Conservation (phyloP, 257 asterid species). For the Solanum pennellii region DNA sequence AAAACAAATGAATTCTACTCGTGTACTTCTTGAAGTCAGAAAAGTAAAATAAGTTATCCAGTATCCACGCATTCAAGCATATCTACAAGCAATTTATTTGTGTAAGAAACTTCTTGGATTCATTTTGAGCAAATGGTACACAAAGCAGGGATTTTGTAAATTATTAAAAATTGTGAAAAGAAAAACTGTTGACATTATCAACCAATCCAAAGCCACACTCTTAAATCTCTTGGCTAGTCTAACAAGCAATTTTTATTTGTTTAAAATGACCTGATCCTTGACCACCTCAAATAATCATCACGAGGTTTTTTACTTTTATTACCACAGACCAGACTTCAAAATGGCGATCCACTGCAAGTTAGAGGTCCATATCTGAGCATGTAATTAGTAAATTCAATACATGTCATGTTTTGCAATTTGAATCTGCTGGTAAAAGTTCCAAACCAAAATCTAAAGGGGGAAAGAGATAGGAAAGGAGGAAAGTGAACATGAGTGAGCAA, state of each 20-base stretch:
- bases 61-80: not conserved
- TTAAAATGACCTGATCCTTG: not conserved
- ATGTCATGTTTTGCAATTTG: not conserved
- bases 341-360: not conserved
- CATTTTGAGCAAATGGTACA: not conserved
- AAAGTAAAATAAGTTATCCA: not conserved
- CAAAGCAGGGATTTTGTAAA: not conserved
- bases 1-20: not conserved
- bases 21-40: not conserved
- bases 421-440: not conserved
- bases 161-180: not conserved
- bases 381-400: not conserved
- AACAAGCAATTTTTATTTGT: not conserved
- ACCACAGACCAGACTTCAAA: not conserved
- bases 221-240: not conserved
- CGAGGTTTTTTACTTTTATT: not conserved
- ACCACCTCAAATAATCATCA: not conserved
- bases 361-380: not conserved
- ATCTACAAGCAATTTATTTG: not conserved
- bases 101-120: not conserved
- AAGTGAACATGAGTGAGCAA: not conserved
- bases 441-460: not conserved
- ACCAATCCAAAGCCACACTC: not conserved
- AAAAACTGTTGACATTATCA: not conserved
- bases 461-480: not conserved